These are phyloP conservation scores for Sequoiadendron giganteum DNA, from an alignment of 75 land plant species.

Conservation along the genomic window DNA sequence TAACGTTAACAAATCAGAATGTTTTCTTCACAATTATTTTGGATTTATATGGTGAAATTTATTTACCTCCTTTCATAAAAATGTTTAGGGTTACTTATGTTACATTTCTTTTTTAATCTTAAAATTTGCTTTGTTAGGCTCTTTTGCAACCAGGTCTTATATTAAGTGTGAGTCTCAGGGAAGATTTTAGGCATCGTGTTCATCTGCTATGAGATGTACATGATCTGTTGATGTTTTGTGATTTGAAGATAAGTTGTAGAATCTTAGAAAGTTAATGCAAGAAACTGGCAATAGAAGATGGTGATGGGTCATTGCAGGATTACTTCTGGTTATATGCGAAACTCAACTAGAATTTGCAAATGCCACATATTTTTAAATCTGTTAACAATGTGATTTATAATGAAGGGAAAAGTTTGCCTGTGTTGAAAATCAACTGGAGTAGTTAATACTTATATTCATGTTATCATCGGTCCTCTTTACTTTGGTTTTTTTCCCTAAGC, in stretches of 20 bases:
- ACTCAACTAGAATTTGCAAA: background rate
- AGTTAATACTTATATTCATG: background rate
- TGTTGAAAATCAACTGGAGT: no score
- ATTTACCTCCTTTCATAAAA: background rate
- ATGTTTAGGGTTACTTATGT: background rate
- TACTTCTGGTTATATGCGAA: background rate
- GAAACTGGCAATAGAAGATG: background rate
- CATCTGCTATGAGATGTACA: background rate
- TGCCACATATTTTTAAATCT: background rate
- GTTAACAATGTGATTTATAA: background rate
- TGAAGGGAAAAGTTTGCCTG: background rate
- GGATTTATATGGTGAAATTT: background rate
- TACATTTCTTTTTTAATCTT: background rate
- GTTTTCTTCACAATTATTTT: background rate
- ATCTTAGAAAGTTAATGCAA: background rate
- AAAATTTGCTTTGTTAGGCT: background rate
- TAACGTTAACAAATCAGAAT: background rate
- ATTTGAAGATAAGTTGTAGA: background rate
- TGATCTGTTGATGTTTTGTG: background rate
- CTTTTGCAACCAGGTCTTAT: background rate
- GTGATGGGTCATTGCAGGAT: background rate
- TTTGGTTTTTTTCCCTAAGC: background rate
- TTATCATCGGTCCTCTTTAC: background rate
- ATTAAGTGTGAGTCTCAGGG: background rate
- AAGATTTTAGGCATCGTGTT: background rate